Evolutionary conservation across 495 filamentous ascomycete genomes (phyloP).

Genomic region (Penicillium psychrofluorescens): DNA sequence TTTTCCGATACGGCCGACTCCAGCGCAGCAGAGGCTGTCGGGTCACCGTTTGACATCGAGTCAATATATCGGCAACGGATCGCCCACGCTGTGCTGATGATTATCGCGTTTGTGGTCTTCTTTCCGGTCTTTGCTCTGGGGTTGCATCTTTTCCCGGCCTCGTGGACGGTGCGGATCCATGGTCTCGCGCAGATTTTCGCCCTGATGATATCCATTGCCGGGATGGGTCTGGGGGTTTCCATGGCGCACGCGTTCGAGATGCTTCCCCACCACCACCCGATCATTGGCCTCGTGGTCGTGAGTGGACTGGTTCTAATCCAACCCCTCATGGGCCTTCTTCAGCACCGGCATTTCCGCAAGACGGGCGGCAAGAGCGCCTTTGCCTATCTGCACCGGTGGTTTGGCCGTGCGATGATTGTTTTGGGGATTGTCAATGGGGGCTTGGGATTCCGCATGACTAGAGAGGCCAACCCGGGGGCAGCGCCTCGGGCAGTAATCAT

Average conservation of each 20-base stretch:
- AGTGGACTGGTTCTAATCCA: slow-evolving; percentile 49
- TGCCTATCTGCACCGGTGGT: slow-evolving; percentile 70
- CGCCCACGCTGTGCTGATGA: slow-evolving; percentile 26
- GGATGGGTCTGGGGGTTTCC: slow-evolving; percentile 53
- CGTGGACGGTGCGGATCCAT: slow-evolving; percentile 34
- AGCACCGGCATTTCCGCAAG: slow-evolving; percentile 51
- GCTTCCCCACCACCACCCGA: slow-evolving; percentile 21
- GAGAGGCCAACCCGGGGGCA: not conserved
- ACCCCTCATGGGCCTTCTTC: slow-evolving; percentile 53
- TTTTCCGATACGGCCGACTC: not conserved
- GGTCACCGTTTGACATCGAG: not conserved
- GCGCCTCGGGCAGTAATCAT: slow-evolving; percentile 28
- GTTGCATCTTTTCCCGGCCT: slow-evolving; percentile 22
- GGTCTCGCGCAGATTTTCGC: slow-evolving; percentile 48
- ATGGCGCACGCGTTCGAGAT: slow-evolving; percentile 23
- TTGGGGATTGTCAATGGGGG: slow-evolving; percentile 63
- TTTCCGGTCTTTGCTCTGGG: slow-evolving; percentile 39
- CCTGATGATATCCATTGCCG: slow-evolving; percentile 46
- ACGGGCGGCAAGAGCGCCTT: slow-evolving; percentile 37
- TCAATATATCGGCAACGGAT: slow-evolving; percentile 8
- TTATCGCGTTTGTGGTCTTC: slow-evolving; percentile 24
- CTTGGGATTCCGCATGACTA: slow-evolving; percentile 42
- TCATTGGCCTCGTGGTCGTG: slow-evolving; percentile 53
- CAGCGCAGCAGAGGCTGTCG: not conserved
- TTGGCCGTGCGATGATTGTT: slow-evolving; percentile 66